Percentiles rank a stretch among this genome's conserved stretches.
These are phyloP conservation scores for Mucor ambiguus DNA, from an alignment of 371 early-diverging fungal species.

Conservation along the genomic window DNA sequence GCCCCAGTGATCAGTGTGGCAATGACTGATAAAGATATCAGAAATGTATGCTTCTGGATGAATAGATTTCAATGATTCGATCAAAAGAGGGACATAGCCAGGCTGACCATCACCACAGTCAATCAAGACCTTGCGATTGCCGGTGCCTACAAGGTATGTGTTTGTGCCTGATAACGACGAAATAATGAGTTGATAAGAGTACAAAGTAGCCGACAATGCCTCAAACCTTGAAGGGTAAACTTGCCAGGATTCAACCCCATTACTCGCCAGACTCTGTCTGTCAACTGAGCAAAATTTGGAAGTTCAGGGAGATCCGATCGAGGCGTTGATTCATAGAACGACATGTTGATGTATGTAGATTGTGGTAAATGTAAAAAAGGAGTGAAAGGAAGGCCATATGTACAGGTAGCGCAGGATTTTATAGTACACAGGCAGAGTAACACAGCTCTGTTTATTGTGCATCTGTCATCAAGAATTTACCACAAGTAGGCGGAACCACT, in stretches of 20 bases:
- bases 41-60: conserved; percentile 49
- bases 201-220: background rate
- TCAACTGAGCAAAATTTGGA: conserved; percentile 50
- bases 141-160: conserved; percentile 79
- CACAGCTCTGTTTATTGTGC: background rate
- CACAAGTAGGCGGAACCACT: background rate
- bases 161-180: conserved; percentile 63
- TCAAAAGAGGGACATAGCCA: conserved; percentile 59
- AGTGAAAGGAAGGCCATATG: background rate
- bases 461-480: conserved; percentile 5
- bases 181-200: background rate
- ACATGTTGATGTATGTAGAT: conserved; percentile 5
- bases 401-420: background rate
- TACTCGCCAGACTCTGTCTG: conserved; percentile 58
- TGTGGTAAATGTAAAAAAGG: background rate
- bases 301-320: conserved; percentile 26
- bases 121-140: conserved; percentile 63
- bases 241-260: conserved; percentile 80
- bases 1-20: conserved; percentile 83
- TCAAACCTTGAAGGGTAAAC: conserved; percentile 75
- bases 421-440: background rate
- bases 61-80: conserved; percentile 38
- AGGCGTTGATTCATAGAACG: conserved; percentile 10
- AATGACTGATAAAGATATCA: conserved; percentile 78
- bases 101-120: conserved; percentile 80